A percentile compares a stretch with the other conserved stretches of the same genome.
Conservation (phyloP, 352 stramenopile genomes). For the Phytophthora quininea region DNA sequence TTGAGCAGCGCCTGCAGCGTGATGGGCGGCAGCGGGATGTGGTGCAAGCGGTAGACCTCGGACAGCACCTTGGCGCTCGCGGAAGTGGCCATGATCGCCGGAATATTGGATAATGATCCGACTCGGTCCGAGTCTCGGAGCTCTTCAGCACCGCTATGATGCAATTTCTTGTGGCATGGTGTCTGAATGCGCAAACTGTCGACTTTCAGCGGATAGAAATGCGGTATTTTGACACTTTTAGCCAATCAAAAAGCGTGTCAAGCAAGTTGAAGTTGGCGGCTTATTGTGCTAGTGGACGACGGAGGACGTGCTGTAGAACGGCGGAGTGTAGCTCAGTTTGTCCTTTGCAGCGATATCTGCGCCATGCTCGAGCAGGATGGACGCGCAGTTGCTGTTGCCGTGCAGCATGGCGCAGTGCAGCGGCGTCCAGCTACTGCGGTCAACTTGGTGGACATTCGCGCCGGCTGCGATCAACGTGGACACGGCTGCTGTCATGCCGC, state of each 20-base stretch:
- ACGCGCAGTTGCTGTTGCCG: slow-evolving; percentile 35
- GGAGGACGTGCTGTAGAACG: slow-evolving; percentile 19
- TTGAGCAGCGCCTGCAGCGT: slow-evolving; percentile 80
- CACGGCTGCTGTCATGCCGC: slow-evolving; percentile 49
- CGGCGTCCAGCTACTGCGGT: slow-evolving; percentile 60
- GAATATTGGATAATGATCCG: slow-evolving; percentile 18
- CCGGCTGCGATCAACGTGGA: slow-evolving; percentile 39
- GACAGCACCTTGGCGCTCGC: slow-evolving; percentile 68
- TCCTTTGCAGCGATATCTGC: slow-evolving; percentile 35
- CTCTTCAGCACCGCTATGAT: slow-evolving; percentile 1
- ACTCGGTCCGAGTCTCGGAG: too few relatives aligned
- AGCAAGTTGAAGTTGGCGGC: slow-evolving; percentile 7
- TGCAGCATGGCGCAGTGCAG: slow-evolving; percentile 71
- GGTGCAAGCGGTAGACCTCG: slow-evolving; percentile 84
- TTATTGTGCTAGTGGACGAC: background rate
- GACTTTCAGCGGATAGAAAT: slow-evolving; percentile 24
- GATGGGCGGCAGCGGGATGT: slow-evolving; percentile 81
- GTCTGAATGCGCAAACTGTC: slow-evolving; percentile 50
- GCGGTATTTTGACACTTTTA: background rate
- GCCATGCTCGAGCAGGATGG: slow-evolving; percentile 45
- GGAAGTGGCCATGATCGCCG: slow-evolving; percentile 37
- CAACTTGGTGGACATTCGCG: slow-evolving; percentile 35
- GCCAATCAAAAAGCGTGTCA: background rate
- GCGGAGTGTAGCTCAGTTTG: slow-evolving; percentile 43
- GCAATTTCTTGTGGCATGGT: slow-evolving; percentile 9